A percentile compares a stretch with the other conserved stretches of the same genome.
Evolutionary conservation across 2,329 filamentous ascomycete genomes (phyloP).

Genomic region (Pyrenophora tritici-repentis): DNA sequence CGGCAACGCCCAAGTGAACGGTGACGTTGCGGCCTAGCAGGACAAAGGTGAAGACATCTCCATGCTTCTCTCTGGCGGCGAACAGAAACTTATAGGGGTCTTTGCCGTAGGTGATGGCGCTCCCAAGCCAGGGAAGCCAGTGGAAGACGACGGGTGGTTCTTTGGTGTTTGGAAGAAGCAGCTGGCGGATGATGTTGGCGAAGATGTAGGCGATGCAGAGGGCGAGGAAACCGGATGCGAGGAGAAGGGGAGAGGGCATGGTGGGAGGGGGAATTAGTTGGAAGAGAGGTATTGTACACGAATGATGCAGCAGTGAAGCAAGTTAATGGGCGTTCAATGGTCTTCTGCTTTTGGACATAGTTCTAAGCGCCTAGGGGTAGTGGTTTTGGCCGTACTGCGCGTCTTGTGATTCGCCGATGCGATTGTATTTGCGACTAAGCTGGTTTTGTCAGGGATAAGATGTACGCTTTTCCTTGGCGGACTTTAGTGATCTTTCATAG

Average conservation of each 20-base stretch:
- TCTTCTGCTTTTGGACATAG: no score
- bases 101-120: constrained; percentile 1
- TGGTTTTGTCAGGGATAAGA: no score
- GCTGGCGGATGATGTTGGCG: constrained; percentile 1
- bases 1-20: background rate
- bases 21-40: constrained; percentile 1
- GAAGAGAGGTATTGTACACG: background rate
- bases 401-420: no score
- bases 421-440: no score
- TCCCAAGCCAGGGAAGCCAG: background rate
- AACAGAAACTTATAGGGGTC: constrained; percentile 1
- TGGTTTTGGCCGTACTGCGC: no score
- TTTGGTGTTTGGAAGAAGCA: constrained; percentile 1
- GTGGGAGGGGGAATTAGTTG: background rate
- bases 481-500: no score
- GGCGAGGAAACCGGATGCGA: background rate
- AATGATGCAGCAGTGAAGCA: no score
- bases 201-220: background rate
- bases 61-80: background rate
- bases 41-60: background rate
- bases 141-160: background rate
- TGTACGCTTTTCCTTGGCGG: no score
- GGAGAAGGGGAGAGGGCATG: background rate
- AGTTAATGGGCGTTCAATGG: no score
- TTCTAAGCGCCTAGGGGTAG: no score